phyloP scores from a whole-genome alignment of 2,329 filamentous ascomycete genomes.

The Pezicula rhizophila region DNA sequence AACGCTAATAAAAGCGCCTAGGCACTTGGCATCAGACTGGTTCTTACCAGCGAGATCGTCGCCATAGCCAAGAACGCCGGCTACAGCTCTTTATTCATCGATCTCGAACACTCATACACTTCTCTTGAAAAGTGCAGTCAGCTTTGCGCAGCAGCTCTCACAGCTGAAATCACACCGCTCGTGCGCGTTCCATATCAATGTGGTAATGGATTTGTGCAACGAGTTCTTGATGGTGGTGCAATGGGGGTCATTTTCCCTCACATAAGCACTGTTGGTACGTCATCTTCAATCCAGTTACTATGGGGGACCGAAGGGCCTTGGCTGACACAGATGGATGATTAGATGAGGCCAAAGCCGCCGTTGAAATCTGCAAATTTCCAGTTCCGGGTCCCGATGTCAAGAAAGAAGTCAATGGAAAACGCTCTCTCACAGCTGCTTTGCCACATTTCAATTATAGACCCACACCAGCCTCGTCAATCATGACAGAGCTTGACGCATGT shows the following conservation, averaged over 20 bases:
- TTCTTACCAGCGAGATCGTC: constrained; percentile 24
- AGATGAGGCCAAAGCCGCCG: constrained; percentile 19
- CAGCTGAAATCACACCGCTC: constrained; percentile 26
- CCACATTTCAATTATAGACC: constrained; percentile 18
- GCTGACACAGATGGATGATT: neutral
- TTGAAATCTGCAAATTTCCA: constrained; percentile 19
- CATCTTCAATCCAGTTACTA: neutral
- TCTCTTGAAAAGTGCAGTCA: constrained; percentile 26
- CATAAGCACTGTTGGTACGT: constrained; percentile 16
- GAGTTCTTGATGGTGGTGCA: constrained; percentile 28
- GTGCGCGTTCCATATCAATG: constrained; percentile 28
- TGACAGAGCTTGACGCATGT: constrained; percentile 4
- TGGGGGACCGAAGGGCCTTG: neutral
- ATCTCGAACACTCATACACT: constrained; percentile 31
- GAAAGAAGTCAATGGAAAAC: constrained; percentile 14
- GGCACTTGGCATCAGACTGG: constrained; percentile 21
- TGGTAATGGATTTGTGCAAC: constrained; percentile 26
- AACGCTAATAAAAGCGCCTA: neutral
- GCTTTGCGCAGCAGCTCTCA: constrained; percentile 23
- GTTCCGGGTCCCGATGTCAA: too few relatives aligned
- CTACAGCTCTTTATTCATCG: constrained; percentile 33
- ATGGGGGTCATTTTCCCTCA: constrained; percentile 27
- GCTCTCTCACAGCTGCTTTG: constrained; percentile 18
- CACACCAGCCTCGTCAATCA: constrained; percentile 6
- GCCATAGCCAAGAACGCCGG: constrained; percentile 29